Base-by-base conservation (phyloP, 2,329 filamentous ascomycete species). In the Nemania sp. region DNA sequence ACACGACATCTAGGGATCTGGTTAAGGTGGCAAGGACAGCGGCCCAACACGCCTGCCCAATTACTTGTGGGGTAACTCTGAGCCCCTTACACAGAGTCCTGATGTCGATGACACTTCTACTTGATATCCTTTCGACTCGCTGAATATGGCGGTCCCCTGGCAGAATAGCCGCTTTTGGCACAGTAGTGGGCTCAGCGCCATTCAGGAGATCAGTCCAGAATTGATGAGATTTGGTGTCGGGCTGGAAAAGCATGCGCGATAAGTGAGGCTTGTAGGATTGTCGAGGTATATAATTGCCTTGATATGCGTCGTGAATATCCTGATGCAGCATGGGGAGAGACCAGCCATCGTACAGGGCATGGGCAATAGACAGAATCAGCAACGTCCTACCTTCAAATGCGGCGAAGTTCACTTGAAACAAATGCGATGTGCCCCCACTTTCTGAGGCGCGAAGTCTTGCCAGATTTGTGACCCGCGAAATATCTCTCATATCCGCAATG, bases 291-390 rank as follows among this genome's bases (percentile, higher is more conserved):
- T 74, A 67, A 0, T 68, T 58, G 4, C 75, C 74, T 4, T 74
- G 42, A 58, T 95, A 96, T 1, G 86, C 83, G n/a, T 71, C 75
- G 14, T 78, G 70, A 1, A 96, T 79, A 64, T 94, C 85, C 37
- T 80, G 75, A 62, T 94, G 90, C 1, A 97, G 71, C 14, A 95
- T 73, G 3, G 78, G 76, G 11, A 97, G 79, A 2, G 91, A 96
- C 82, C 86, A 91, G 0, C 92, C 92, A 66, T 97, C 92, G 61
- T 97, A 97, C 17, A 96, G 77, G 1, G 91, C 90, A 70, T 97
- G 92, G 0, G 91, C 81, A 33, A 96, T 84, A 0, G 90, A 92
- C 1, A 97, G 68, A 4, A 86, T 65, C 1, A 86, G 58, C 50
- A 79, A 82, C 23, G 56, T 63, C 30, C 63, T 65, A 12, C 54